Conservation (phyloP, 2,329 filamentous ascomycete genomes). For the Ophiostoma ulmi region DNA sequence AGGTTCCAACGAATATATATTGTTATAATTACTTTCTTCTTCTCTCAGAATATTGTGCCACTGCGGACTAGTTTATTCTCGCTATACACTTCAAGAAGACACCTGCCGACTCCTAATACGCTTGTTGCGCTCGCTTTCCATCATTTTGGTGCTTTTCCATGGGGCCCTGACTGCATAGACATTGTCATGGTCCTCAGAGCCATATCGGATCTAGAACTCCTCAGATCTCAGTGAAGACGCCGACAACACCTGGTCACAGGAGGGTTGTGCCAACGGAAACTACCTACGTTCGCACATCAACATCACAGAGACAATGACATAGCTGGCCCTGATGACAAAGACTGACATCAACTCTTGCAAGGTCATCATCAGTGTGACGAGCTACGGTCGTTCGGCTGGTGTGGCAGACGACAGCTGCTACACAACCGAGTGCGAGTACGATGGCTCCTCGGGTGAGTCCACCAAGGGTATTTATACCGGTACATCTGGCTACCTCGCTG, state of each 20-base stretch:
- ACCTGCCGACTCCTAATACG: too few relatives aligned
- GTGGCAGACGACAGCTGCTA: conserved; percentile 34
- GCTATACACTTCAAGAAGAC: background rate
- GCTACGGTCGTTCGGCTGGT: conserved; percentile 36
- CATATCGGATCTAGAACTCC: background rate
- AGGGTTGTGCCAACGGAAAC: conserved; percentile 33
- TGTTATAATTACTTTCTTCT: too few relatives aligned
- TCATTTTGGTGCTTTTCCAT: background rate
- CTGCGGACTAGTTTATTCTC: too few relatives aligned
- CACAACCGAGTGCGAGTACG: conserved; percentile 33
- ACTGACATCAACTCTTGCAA: conserved; percentile 32
- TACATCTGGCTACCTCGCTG: conserved; percentile 30
- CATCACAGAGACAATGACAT: conserved; percentile 34
- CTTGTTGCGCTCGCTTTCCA: background rate
- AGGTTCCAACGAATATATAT: too few relatives aligned
- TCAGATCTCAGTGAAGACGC: conserved; percentile 38
- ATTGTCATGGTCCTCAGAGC: background rate
- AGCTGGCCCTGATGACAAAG: conserved; percentile 39
- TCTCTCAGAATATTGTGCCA: too few relatives aligned
- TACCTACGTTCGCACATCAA: conserved; percentile 38
- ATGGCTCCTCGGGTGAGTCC: conserved; percentile 25
- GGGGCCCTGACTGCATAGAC: background rate
- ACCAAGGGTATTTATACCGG: conserved; percentile 35
- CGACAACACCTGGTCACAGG: conserved; percentile 22
- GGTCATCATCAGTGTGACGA: conserved; percentile 34